phyloP scores from a whole-genome alignment of 805 yeast species.

The Sugiyamaella marilandica region DNA sequence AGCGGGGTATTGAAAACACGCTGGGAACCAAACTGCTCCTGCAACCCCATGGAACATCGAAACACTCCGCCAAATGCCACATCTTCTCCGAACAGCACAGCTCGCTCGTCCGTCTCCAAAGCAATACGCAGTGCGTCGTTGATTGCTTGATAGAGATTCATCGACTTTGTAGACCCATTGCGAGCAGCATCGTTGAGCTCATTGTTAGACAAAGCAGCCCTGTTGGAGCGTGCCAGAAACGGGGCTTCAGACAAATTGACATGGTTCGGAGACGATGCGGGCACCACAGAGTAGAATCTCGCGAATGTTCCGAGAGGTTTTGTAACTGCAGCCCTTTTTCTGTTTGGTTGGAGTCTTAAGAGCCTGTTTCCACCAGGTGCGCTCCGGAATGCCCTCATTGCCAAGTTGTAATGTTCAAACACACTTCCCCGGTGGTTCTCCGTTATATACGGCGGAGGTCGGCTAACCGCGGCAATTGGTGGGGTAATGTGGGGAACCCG shows the following conservation, averaged over 20 bases:
- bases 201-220: constrained; percentile 20
- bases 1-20: constrained; percentile 88
- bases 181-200: constrained; percentile 18
- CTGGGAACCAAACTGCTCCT: constrained; percentile 84
- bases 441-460: not conserved
- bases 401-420: too few species aligned
- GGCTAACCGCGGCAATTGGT: not conserved
- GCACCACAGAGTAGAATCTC: constrained; percentile 4
- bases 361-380: too few species aligned
- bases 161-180: constrained; percentile 23
- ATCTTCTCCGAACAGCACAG: constrained; percentile 90
- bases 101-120: constrained; percentile 84
- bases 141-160: constrained; percentile 50
- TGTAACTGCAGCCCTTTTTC: too few species aligned
- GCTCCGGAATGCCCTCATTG: too few species aligned
- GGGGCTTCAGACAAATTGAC: constrained; percentile 25
- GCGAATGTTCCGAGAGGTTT: too few species aligned
- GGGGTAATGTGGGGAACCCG: not conserved
- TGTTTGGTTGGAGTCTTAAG: too few species aligned
- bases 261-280: constrained; percentile 21
- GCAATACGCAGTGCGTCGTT: constrained; percentile 89
- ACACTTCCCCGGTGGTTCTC: not conserved
- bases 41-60: constrained; percentile 82
- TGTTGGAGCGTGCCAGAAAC: constrained; percentile 23
- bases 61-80: constrained; percentile 97